phyloP scores from a whole-genome alignment of 495 filamentous ascomycete species.

The Tricharina praecox region DNA sequence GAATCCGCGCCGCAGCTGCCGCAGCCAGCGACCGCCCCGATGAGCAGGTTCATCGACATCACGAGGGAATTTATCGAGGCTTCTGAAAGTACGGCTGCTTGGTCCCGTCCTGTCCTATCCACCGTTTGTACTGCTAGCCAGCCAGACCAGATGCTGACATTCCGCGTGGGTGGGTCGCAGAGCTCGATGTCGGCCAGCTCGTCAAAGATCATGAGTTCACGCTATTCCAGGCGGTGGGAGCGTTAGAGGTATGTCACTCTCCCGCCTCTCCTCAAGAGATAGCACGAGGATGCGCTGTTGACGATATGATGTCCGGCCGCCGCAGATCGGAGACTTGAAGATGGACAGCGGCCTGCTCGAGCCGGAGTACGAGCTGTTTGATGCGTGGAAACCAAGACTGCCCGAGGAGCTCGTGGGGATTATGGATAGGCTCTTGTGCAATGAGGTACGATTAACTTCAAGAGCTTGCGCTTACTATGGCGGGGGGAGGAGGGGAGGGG shows the following conservation, averaged over 20 bases:
- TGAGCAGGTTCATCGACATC: constrained; percentile 39
- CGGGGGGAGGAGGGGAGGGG: no score
- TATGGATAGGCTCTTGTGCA: constrained; percentile 81
- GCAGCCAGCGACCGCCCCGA: constrained; percentile 3
- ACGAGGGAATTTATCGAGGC: constrained; percentile 58
- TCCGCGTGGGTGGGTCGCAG: constrained; percentile 39
- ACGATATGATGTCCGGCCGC: not conserved
- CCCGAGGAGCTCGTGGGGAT: constrained; percentile 76
- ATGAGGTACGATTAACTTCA: no score
- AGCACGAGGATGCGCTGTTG: not conserved
- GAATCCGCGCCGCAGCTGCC: not conserved
- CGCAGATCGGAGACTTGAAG: constrained; percentile 90
- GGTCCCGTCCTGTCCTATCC: no score
- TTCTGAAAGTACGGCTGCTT: constrained; percentile 41
- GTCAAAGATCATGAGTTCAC: constrained; percentile 91
- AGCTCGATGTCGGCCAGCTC: constrained; percentile 58
- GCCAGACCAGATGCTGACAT: not conserved
- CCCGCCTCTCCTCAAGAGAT: no score
- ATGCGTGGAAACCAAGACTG: constrained; percentile 37
- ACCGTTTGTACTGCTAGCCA: not conserved
- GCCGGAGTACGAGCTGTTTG: constrained; percentile 54
- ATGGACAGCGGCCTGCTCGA: constrained; percentile 92
- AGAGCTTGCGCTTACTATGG: no score
- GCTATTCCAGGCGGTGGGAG: constrained; percentile 82
- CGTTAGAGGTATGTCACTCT: constrained; percentile 58